Evolutionary conservation across 148 eudicot species (phyloP), one percentile per base, ranked within the genome.

Genomic region (Heliosperma pusillum): DNA sequence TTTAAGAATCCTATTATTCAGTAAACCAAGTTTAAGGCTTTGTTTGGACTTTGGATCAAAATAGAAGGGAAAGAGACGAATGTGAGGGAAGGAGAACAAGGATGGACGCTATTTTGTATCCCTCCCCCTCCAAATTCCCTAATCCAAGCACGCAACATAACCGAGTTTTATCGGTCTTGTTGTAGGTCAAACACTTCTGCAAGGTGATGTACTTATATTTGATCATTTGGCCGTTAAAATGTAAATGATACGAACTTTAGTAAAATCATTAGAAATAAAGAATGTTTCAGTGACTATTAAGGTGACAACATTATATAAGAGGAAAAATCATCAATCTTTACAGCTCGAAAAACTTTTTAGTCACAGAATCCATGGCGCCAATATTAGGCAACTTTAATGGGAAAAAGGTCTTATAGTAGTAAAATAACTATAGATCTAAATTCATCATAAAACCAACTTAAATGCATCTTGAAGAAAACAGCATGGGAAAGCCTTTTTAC

Each of bases 391-490:
- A 26, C 68, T 59, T 21, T 30, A 15, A 30, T 7, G 40, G 44
- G 33, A 27, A 15, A 27, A 16, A 64, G 30, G 42, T 64, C 40
- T 17, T 64, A 10, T 16, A 27, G 55, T 50, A 64, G 68, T 64
- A 16, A 11, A 44, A 29, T 10, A 11, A 19, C 16, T 20, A 64
- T 5, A 27, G 33, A 27, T n/a, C 40, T 13, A 64, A 16, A 11
- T 19, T 36, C 47, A 66, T 36, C 47, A 66, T 66, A 44, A n/a
- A 36, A 19, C 68, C 27, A 64, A 64, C 42, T 36, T 33, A 5
- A 66, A 66, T 50, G 8, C 69, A 66, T 66, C 19, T 27, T 64
- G 68, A 33, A 64, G 22, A 64, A 62, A 17, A 26, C 33, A 30
- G 10, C 69, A 66, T 5, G 45, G 69, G n/a, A 50, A 25, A 66